Base-by-base conservation (phyloP, 1,284 basidiomycete species). In the Laetiporus sulphureus region DNA sequence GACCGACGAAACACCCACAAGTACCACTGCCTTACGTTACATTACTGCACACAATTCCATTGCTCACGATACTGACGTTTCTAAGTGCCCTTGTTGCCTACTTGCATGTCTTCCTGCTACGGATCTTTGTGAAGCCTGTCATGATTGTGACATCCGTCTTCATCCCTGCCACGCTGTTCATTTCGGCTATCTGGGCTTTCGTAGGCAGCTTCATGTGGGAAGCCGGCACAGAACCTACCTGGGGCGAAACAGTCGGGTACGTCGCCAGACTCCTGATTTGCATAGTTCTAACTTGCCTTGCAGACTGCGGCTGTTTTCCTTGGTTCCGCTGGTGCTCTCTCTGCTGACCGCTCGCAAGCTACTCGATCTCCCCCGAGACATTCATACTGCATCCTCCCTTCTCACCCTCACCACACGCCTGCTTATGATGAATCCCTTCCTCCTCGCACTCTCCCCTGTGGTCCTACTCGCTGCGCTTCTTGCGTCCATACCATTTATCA, bases 131-230 rank as follows among this genome's bases (percentile, higher is more conserved):
- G 40, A 78, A 83, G 44, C 86, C 90, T 16, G 88, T 91, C 24
- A 80, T 94, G 63, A 64, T 89, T 18, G 77, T 75, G 3, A 93
- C 90, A 0, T 82, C 83, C 1, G 72, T 88, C 18, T 82, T 84
- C 52, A 79, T 93, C 23, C 91, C 92, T 12, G 77, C 80, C 32
- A 84, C 85, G 0, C 69, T 95, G 22, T 77, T 89, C 52, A 68
- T 91, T 34, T 90, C 85, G 38, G 82, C 90, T 13, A 63, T 91
- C 42, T 93, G 90, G 84, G 89, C 90, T 1, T 89, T 95, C 53
- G 74, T 84, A 6, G 92, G 89, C 22, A 91, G 89, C 57, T 95
- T 95, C 55, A 87, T 92, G 71, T 85, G 84, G 69, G 80, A 85
- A 47, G 76, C 70, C 11, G 73, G 78, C 43, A 66, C 68, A 22